A percentile compares a stretch with the other conserved stretches of the same genome.
Evolutionary conservation across 2,329 filamentous ascomycete genomes (phyloP).

Genomic region (Chaetomiaceae sp.): DNA sequence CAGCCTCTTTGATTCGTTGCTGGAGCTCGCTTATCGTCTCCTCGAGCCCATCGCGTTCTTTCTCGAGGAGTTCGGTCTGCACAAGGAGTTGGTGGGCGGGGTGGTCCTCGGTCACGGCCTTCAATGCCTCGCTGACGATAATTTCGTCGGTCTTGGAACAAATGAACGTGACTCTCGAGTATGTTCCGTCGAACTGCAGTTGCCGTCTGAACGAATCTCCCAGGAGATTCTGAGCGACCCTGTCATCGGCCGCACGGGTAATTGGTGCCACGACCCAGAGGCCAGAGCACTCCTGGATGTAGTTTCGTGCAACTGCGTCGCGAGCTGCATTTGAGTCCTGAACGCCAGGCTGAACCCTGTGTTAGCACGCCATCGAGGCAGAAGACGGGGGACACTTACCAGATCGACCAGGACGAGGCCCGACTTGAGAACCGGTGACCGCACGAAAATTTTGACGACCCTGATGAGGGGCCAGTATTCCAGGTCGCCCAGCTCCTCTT

Average conservation of each 20-base stretch:
- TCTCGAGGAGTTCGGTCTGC: background rate
- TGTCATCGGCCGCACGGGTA: constrained; percentile 55
- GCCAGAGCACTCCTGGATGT: constrained; percentile 55
- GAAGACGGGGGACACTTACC: constrained; percentile 25
- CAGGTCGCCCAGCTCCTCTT: constrained; percentile 28
- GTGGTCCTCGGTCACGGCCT: constrained; percentile 29
- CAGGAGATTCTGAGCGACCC: constrained; percentile 51
- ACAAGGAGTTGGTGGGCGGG: background rate
- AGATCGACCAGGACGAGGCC: constrained; percentile 43
- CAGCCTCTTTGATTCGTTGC: background rate
- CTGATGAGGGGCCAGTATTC: constrained; percentile 50
- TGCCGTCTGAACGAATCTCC: constrained; percentile 54
- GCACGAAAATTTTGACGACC: constrained; percentile 40
- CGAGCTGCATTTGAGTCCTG: constrained; percentile 58
- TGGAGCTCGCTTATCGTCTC: background rate
- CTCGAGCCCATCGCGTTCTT: background rate
- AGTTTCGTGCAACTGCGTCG: constrained; percentile 50
- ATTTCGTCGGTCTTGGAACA: constrained; percentile 62
- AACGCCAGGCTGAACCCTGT: constrained; percentile 42
- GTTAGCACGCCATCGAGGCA: constrained; percentile 10
- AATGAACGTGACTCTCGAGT: constrained; percentile 52
- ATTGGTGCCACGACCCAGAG: constrained; percentile 60
- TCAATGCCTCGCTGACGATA: constrained; percentile 33
- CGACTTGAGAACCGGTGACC: constrained; percentile 32
- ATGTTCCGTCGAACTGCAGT: constrained; percentile 53